These are phyloP conservation scores for Mycena maculata DNA, from an alignment of 768 basidiomycete species.

Conservation along the genomic window DNA sequence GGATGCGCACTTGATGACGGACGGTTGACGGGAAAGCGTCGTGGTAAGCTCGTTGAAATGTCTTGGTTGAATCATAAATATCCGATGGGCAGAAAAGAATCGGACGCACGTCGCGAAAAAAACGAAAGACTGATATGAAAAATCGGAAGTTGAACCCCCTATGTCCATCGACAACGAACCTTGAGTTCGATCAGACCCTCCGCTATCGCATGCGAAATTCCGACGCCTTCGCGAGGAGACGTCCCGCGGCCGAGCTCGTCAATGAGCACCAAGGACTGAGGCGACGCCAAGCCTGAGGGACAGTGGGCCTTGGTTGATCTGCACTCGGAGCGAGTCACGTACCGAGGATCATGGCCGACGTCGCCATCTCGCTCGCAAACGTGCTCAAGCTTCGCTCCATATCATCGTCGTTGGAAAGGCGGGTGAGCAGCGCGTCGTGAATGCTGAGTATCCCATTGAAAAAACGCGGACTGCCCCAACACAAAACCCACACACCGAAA, in stretches of 20 bases:
- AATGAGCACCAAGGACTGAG: conserved; percentile 80
- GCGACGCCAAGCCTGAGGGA: conserved; percentile 71
- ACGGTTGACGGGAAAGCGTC: conserved; percentile 81
- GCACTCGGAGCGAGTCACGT: neutral
- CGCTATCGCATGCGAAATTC: conserved; percentile 86
- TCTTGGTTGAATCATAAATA: conserved; percentile 47
- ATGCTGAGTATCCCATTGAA: conserved; percentile 55
- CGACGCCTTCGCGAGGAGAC: conserved; percentile 82
- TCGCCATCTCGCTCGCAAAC: conserved; percentile 95
- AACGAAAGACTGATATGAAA: conserved; percentile 71
- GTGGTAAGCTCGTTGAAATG: conserved; percentile 85
- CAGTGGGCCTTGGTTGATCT: neutral
- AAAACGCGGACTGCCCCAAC: conserved; percentile 1
- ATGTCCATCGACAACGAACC: conserved; percentile 51
- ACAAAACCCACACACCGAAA: conserved; percentile 64
- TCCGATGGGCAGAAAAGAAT: neutral
- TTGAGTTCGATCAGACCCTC: conserved; percentile 80
- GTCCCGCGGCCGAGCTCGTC: conserved; percentile 97
- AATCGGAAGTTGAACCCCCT: neutral
- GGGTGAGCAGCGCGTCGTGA: conserved; percentile 85
- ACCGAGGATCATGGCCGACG: conserved; percentile 92
- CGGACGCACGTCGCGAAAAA: conserved; percentile 87
- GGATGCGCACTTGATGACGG: conserved; percentile 77
- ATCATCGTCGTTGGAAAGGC: conserved; percentile 95
- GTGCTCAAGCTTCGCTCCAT: conserved; percentile 92